These are phyloP conservation scores for Dictyostelium discoideum DNA, from an alignment of 78 protist genomes.

Conservation along the genomic window dicty_2.7 NC_007089.4:52501-53000, in stretches of 20 bases:
- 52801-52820: neutral
- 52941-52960: neutral
- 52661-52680: constrained; percentile 4
- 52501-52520: neutral
- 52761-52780: neutral
- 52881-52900: neutral
- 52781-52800: constrained; percentile 11
- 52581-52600: constrained; percentile 10
- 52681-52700: neutral
- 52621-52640: constrained; percentile 30
- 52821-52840: neutral
- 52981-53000: neutral
- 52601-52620: constrained; percentile 3
- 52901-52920: neutral
- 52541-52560: neutral
- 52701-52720: constrained; percentile 9
- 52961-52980: neutral
- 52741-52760: neutral
- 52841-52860: neutral
- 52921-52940: neutral
- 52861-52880: neutral
- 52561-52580: constrained; percentile 38
- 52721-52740: constrained; percentile 19
- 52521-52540: constrained; percentile 20
- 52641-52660: constrained; percentile 19